These are phyloP conservation scores for Leccinum disarticulatum DNA, from an alignment of 768 basidiomycete species.

Conservation along the genomic window DNA sequence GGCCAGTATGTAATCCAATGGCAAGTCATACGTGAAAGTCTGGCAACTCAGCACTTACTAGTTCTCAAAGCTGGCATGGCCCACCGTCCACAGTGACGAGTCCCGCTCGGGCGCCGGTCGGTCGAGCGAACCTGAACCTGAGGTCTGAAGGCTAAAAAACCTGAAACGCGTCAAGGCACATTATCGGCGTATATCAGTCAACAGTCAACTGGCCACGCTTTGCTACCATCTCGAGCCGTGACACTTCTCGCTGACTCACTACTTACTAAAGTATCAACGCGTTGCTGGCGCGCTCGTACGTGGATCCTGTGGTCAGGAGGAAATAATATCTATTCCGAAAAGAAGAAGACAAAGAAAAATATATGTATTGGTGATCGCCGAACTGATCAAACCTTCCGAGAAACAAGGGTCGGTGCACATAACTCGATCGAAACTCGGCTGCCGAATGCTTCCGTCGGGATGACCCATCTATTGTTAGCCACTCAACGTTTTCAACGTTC, in stretches of 20 bases:
- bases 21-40: background rate
- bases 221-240: background rate
- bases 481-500: constrained; percentile 5
- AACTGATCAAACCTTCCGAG: background rate
- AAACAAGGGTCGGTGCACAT: constrained; percentile 5
- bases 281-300: background rate
- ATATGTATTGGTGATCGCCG: constrained; percentile 14
- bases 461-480: constrained; percentile 9
- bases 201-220: background rate
- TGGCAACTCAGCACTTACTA: background rate
- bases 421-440: constrained; percentile 8
- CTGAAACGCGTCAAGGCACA: background rate
- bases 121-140: background rate
- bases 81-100: background rate
- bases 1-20: background rate
- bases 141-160: background rate
- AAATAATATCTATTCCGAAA: background rate
- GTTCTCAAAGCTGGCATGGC: background rate
- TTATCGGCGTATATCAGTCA: background rate
- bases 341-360: background rate
- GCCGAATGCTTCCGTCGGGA: background rate
- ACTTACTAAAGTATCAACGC: background rate
- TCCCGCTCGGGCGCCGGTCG: background rate
- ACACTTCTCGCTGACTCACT: background rate
- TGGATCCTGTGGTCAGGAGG: background rate